Percentiles rank a stretch among this genome's conserved stretches.
Evolutionary conservation across 768 basidiomycete species (phyloP).

Genomic region (Hysterangium stoloniferum): DNA sequence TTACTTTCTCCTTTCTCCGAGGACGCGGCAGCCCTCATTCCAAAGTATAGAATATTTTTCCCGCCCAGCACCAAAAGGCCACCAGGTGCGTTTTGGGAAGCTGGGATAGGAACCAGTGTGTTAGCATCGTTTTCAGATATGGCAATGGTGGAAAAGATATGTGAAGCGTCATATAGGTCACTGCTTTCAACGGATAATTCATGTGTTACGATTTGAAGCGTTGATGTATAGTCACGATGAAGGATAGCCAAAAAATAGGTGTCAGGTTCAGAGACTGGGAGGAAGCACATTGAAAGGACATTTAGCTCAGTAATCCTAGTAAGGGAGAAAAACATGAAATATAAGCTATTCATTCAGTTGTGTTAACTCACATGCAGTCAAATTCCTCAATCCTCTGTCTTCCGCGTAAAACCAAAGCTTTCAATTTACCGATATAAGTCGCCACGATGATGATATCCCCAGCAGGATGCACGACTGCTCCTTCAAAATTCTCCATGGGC

Average conservation of each 20-base stretch:
- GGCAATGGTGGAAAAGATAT: not conserved
- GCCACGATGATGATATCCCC: constrained; percentile 54
- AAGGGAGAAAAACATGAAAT: too few species aligned
- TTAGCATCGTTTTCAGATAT: constrained; percentile 6
- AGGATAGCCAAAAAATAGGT: constrained; percentile 52
- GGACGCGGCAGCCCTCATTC: constrained; percentile 38
- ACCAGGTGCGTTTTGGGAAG: constrained; percentile 31
- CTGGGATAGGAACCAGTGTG: constrained; percentile 9
- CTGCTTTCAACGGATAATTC: constrained; percentile 15
- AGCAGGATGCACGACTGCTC: constrained; percentile 57
- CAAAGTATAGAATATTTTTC: constrained; percentile 53
- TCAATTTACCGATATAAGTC: constrained; percentile 65
- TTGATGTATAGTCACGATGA: constrained; percentile 48
- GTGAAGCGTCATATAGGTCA: constrained; percentile 17
- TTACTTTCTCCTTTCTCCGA: constrained; percentile 38
- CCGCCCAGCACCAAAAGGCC: constrained; percentile 69
- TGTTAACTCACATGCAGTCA: constrained; percentile 18
- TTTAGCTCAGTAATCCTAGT: constrained; percentile 58
- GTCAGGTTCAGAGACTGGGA: constrained; percentile 38
- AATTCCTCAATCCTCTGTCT: constrained; percentile 11
- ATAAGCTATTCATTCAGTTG: not conserved
- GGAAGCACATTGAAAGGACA: constrained; percentile 58
- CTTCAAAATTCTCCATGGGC: constrained; percentile 62
- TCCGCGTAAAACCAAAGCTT: constrained; percentile 47
- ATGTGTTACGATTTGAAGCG: constrained; percentile 20